Base-by-base conservation (phyloP, 2,329 filamentous ascomycete species). In the Blastomyces percursus region DNA sequence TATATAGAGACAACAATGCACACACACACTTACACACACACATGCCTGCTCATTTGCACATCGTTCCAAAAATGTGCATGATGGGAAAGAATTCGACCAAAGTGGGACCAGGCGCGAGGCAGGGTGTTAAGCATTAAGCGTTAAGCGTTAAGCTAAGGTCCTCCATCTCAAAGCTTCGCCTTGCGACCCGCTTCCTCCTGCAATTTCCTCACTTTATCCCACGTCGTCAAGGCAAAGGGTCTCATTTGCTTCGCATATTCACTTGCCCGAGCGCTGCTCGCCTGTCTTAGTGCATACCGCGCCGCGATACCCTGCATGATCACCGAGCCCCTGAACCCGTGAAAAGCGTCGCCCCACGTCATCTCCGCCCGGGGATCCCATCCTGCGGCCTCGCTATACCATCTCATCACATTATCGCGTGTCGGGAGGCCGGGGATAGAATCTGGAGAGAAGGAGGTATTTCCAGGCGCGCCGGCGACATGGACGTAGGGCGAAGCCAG, bases 281-380 rank as follows among this genome's bases (percentile, higher is more conserved):
- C 94, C 81, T 97, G 93, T 58, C 93, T 80, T 57, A 83, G 78
- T 32, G 94, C 94, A 74, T 89, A 89, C 66, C 94, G 80, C 59
- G 94, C 94, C 58, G 92, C 92, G 73, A 99, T 97, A 2, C 94
- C 94, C 79, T 99, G 94, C 86, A 80, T 84, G 71, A 87, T 86
- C 50, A 87, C 79, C 30, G 81, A 79, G 42, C 78, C 80, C 58
- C 85, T 77, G 70, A 85, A 86, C 30, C 81, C 78, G 59, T 80
- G 81, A 72, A 88, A 88, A 0, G 84, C 83, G 69, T 85, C 81
- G 3, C 84, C 84, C 86, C 86, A 88, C 7, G 79, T 80, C 61
- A 87, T 77, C 32, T 77, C 77, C 24, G 79, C 75, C 0, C 75
- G 77, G 0, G 88, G 85, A 73, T 91, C 82, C 82, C 89, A 95